Base-by-base conservation (phyloP, 306 rosid species). In the Citrullus amarus region DNA sequence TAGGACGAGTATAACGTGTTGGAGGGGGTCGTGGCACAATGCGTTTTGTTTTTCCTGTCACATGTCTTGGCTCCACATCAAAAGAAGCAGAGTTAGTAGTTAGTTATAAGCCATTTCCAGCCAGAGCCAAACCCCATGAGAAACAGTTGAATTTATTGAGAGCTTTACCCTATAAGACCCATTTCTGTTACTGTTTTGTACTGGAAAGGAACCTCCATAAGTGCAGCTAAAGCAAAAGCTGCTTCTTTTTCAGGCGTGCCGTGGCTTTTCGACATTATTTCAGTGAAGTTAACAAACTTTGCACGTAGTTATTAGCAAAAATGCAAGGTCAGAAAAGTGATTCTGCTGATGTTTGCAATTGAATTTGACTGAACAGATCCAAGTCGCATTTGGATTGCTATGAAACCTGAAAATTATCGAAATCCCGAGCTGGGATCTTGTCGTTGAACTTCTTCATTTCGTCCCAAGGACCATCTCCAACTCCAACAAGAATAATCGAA, bases 401-500 rank as follows among this genome's bases (percentile, higher is more conserved):
- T 12, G 6, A 73, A 75, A 86, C 98, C 97, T 94, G 98, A 82
- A 94, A 94, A 83, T 94, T 94, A 68, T 94, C 98, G 7, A 88
- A 89, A 18, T 88, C 89, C 0, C 98, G 92, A 2, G 95, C 80
- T 1, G 97, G 98, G 82, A 94, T 48, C 86, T 84, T 92, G 85
- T 94, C 97, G 76, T 94, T 97, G 55, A 94, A 94, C 77, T 84
- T 94, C 88, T 56, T 85, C 97, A 92, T 94, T 87, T 94, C 95
- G 8, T 92, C 98, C 98, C 98, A 94, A 20, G 98, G 98, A 39
- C 98, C 97, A 75, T 94, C 97, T 9, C 98, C 98, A 61, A 90
- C 96, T 86, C 98, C 98, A 67, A 94, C 84, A 30, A 94, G 93
- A 85, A 94, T 54, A 79, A 94, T 92, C 1, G 98, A 88, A 55